Conservation (phyloP, 441 rosid species). For the Omphalea diandra region DNA sequence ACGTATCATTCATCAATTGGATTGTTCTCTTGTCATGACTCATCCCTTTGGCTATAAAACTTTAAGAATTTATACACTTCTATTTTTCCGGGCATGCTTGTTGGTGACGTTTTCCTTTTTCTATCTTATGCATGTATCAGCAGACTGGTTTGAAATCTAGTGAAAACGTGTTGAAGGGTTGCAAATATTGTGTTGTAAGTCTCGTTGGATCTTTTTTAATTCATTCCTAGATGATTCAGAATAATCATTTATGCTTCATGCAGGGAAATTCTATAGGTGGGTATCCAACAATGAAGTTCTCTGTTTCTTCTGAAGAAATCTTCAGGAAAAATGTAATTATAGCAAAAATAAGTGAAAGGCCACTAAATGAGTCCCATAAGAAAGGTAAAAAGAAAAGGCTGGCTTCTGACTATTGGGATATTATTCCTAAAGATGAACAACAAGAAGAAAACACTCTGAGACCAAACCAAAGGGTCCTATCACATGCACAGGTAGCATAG, state of each 20-base stretch:
- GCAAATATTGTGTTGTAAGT: constrained; percentile 89
- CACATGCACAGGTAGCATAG: constrained; percentile 73
- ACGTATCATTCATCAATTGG: too few species aligned
- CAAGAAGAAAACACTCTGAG: constrained; percentile 50
- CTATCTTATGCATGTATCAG: constrained; percentile 41
- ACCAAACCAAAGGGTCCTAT: constrained; percentile 58
- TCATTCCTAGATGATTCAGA: constrained; percentile 15
- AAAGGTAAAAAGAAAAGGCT: constrained; percentile 33
- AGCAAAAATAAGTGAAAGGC: constrained; percentile 59
- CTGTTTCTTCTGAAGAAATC: constrained; percentile 59
- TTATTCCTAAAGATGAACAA: constrained; percentile 58
- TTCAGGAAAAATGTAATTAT: constrained; percentile 58
- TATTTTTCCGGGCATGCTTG: background rate
- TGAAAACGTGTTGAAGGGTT: constrained; percentile 42
- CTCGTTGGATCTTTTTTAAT: constrained; percentile 16
- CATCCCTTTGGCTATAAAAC: background rate
- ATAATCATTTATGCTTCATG: constrained; percentile 23
- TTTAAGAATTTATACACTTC: background rate
- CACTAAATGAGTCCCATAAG: constrained; percentile 31
- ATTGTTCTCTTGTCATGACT: background rate
- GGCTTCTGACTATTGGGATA: constrained; percentile 82
- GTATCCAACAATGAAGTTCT: constrained; percentile 85
- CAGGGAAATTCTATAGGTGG: constrained; percentile 52
- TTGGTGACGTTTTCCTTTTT: constrained; percentile 16
- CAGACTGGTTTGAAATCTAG: constrained; percentile 27